Percentiles rank a stretch among this genome's conserved stretches.
phyloP scores from a whole-genome alignment of 306 rosid genomes.

The Inga laurina region DNA sequence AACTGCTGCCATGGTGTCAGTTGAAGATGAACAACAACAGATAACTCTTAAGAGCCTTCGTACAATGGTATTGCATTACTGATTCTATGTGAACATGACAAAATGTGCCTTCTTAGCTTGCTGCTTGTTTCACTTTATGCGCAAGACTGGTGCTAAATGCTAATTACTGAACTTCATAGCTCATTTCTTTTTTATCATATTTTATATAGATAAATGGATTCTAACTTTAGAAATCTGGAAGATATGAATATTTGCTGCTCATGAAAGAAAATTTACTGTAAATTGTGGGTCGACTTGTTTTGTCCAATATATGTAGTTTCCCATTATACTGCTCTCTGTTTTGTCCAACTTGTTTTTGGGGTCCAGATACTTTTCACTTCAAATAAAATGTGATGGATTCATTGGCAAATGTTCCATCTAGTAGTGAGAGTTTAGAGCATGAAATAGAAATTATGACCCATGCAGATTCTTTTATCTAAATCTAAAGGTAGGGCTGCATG shows the following conservation, averaged over 20 bases:
- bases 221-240: neutral
- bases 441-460: neutral
- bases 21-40: slow-evolving; percentile 87
- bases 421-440: slow-evolving; percentile 1
- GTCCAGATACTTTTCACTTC: neutral
- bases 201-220: neutral
- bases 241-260: slow-evolving; percentile 8
- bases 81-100: slow-evolving; percentile 24
- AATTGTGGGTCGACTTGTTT: neutral
- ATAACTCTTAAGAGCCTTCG: slow-evolving; percentile 70
- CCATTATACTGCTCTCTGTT: neutral
- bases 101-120: slow-evolving; percentile 3
- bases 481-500: slow-evolving; percentile 21
- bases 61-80: slow-evolving; percentile 61
- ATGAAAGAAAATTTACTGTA: neutral
- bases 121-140: slow-evolving; percentile 21
- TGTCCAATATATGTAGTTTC: neutral
- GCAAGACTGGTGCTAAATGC: slow-evolving; percentile 9
- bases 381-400: neutral
- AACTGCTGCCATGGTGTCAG: slow-evolving; percentile 82
- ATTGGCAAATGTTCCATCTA: neutral
- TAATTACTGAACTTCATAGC: neutral
- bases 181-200: neutral
- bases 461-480: neutral
- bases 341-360: slow-evolving; percentile 13